These are phyloP conservation scores for Amaranthus tricolor DNA, from an alignment of 179 eudicot genomes.

Conservation along the genomic window DNA sequence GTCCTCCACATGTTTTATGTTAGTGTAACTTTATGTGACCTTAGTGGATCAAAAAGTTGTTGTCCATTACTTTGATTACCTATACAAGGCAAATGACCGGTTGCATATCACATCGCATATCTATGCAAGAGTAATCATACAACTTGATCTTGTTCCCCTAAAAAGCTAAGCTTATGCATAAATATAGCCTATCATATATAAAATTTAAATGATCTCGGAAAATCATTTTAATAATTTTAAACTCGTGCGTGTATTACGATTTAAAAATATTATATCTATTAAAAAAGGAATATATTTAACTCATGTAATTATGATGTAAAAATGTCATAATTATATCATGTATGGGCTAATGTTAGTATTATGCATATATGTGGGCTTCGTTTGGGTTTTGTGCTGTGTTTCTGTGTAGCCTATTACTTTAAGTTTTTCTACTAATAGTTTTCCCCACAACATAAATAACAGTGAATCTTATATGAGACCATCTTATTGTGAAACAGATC, in stretches of 20 bases:
- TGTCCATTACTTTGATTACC: not conserved
- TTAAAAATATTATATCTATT: not conserved
- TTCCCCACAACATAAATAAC: too few species aligned
- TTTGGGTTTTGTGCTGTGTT: too few species aligned
- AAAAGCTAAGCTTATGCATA: not conserved
- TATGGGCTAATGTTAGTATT: too few species aligned
- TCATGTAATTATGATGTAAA: not conserved
- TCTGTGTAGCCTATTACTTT: too few species aligned
- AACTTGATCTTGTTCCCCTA: not conserved
- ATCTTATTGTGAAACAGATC: too few species aligned
- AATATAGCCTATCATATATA: not conserved
- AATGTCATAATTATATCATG: too few species aligned
- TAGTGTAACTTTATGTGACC: not conserved
- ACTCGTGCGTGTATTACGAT: not conserved
- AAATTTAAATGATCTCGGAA: not conserved
- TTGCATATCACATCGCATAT: not conserved
- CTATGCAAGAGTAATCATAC: not conserved
- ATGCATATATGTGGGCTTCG: too few species aligned
- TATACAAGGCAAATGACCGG: not conserved
- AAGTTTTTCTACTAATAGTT: too few species aligned
- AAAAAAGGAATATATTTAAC: not conserved
- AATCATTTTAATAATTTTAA: not conserved
- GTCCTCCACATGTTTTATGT: not conserved
- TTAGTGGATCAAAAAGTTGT: not conserved
- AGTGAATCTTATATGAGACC: too few species aligned